Percentiles rank a stretch among this genome's conserved stretches.
Conservation (phyloP, 345 rosid species). For the Zanthoxylum bungeanum region DNA sequence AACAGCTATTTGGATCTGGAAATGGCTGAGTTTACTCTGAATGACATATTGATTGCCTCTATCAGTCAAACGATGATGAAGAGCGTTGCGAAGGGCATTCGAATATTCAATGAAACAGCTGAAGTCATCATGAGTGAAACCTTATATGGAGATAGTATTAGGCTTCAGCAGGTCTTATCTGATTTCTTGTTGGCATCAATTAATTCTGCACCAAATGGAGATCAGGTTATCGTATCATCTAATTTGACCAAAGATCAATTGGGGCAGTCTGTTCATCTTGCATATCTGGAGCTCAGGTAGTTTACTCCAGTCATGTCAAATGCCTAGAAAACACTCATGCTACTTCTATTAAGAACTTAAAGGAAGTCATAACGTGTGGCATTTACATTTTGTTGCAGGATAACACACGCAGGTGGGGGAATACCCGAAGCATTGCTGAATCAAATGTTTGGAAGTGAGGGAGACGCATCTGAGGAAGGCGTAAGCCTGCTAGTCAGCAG, state of each 20-base stretch:
- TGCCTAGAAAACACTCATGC: not conserved
- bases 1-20: conserved; percentile 76
- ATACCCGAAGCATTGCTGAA: conserved; percentile 64
- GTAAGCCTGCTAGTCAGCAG: conserved; percentile 69
- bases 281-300: conserved; percentile 70
- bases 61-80: conserved; percentile 72
- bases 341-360: not conserved
- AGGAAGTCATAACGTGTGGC: not conserved
- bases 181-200: conserved; percentile 66
- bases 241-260: conserved; percentile 59
- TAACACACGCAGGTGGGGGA: conserved; percentile 64
- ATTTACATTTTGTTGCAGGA: conserved; percentile 34
- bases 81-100: conserved; percentile 57
- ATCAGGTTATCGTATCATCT: conserved; percentile 51
- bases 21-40: conserved; percentile 67
- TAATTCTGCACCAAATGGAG: conserved; percentile 56
- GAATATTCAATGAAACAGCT: conserved; percentile 43
- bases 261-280: conserved; percentile 72
- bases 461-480: conserved; percentile 69
- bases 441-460: conserved; percentile 71
- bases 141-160: conserved; percentile 73
- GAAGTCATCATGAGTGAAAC: conserved; percentile 53
- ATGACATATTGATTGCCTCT: conserved; percentile 52
- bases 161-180: conserved; percentile 82
- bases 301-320: conserved; percentile 2